Evolutionary conservation across 495 filamentous ascomycete genomes (phyloP).

Genomic region (Penicillium roqueforti): DNA sequence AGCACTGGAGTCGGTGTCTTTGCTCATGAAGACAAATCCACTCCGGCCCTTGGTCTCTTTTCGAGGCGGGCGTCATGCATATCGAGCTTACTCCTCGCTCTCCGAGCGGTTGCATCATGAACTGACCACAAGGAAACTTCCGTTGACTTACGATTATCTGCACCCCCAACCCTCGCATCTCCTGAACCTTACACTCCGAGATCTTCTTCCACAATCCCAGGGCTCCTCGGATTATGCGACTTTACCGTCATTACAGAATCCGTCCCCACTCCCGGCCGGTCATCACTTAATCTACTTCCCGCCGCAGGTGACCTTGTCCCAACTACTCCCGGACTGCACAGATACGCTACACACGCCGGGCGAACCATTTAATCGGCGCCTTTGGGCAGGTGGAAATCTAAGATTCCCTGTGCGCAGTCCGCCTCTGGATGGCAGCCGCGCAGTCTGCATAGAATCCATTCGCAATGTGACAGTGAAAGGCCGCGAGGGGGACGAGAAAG

Average conservation of each 20-base stretch:
- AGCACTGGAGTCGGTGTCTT: neutral
- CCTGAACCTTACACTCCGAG: slow-evolving; percentile 57
- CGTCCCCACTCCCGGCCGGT: slow-evolving; percentile 42
- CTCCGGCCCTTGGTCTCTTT: slow-evolving; percentile 5
- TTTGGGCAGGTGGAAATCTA: slow-evolving; percentile 71
- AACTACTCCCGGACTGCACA: slow-evolving; percentile 68
- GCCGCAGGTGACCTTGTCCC: slow-evolving; percentile 49
- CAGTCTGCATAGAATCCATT: slow-evolving; percentile 62
- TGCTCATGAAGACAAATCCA: slow-evolving; percentile 15
- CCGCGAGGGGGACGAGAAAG: slow-evolving; percentile 51
- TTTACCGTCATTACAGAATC: slow-evolving; percentile 35
- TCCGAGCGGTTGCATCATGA: slow-evolving; percentile 29
- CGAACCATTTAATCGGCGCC: slow-evolving; percentile 58
- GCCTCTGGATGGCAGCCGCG: slow-evolving; percentile 46
- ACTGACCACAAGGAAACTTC: slow-evolving; percentile 47
- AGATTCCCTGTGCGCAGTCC: slow-evolving; percentile 28
- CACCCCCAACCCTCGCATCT: slow-evolving; percentile 60
- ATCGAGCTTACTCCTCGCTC: slow-evolving; percentile 27
- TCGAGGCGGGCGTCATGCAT: slow-evolving; percentile 4
- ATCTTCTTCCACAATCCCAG: slow-evolving; percentile 45
- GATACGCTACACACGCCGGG: slow-evolving; percentile 68
- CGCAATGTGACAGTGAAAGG: slow-evolving; percentile 56
- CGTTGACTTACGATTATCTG: slow-evolving; percentile 60
- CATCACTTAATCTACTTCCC: slow-evolving; percentile 73
- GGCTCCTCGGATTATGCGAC: neutral